A percentile compares a stretch with the other conserved stretches of the same genome.
Evolutionary conservation across 345 rosid species (phyloP).

Genomic region (Moringa oleifera): DNA sequence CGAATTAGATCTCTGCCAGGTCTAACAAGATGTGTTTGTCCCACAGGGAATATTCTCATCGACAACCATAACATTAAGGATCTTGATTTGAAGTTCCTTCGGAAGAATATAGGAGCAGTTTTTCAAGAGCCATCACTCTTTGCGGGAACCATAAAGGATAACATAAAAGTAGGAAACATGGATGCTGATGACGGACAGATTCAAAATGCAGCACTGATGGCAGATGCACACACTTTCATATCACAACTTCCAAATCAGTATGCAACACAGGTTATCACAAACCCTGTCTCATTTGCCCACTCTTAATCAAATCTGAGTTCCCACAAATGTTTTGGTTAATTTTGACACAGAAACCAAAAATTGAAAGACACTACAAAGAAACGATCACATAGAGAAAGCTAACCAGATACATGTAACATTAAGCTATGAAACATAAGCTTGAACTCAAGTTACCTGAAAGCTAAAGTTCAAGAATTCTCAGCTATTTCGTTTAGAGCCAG

Average conservation of each 20-base stretch:
- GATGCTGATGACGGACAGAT: slow-evolving; percentile 43
- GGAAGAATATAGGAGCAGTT: slow-evolving; percentile 48
- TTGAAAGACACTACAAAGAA: too few species aligned
- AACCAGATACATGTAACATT: too few species aligned
- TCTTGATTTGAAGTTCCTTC: slow-evolving; percentile 42
- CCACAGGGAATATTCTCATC: slow-evolving; percentile 43
- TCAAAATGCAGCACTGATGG: slow-evolving; percentile 43
- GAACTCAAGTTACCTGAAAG: too few species aligned
- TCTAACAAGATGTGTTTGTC: neutral
- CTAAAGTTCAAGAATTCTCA: too few species aligned
- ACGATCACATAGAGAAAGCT: too few species aligned
- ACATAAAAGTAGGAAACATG: slow-evolving; percentile 53
- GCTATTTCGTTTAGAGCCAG: too few species aligned
- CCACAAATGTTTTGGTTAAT: too few species aligned
- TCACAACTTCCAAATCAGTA: slow-evolving; percentile 50
- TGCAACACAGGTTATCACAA: slow-evolving; percentile 35
- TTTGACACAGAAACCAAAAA: too few species aligned
- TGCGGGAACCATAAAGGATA: slow-evolving; percentile 53
- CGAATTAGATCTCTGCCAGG: neutral
- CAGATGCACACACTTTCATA: slow-evolving; percentile 49
- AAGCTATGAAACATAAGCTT: too few species aligned
- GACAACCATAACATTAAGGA: slow-evolving; percentile 49
- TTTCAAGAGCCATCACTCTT: slow-evolving; percentile 65
- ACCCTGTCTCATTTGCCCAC: neutral
- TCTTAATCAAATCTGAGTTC: too few species aligned